Base-by-base conservation (phyloP, 164 flowering plant genomes). In the grape (Vitis vinifera) region DNA sequence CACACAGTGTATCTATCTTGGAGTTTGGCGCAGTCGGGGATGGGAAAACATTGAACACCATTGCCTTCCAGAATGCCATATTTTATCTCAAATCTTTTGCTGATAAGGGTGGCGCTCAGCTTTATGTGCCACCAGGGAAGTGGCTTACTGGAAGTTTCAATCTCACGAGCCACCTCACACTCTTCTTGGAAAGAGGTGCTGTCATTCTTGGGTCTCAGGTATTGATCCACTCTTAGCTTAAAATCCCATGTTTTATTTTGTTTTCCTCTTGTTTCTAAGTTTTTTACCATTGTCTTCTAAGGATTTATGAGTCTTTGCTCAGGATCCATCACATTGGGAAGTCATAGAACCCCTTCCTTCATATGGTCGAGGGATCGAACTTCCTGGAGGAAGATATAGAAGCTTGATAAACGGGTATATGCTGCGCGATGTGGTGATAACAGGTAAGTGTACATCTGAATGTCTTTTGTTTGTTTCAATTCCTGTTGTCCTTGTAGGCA, bases 11-110 rank as follows among this genome's bases (percentile, higher is more conserved):
- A 9, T 93, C 98, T 8, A 93, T 95, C 44, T 63, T 71, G 51
- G 99, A 95, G 77, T 95, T 95, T 77, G 99, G 99, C 14, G 99
- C 98, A 14, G 95, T 93, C 63, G 98, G 97, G 44, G 98, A 95
- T 76, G 99, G 99, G 55, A 88, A 87, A 80, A 90, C 99, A 15
- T 57, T 88, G 70, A 95, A 95, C 63, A 93, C 98, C 1, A 68
- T 89, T 51, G 99, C 99, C 48, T 95, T 93, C 75, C 98, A 93
- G 71, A 95, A 93, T 86, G 98, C 98, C 37, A 82, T 95, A 57
- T 95, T 91, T 80, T 93, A 91, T 81, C 87, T 95, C 65, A 89
- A 86, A 71, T 90, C 98, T 27, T 93, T 95, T 76, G 89, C 92
- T 8, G 98, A 93, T 68, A 95, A 94, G 72, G 99, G 99, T 11